Evolutionary conservation across 1,139 yeast genomes (phyloP).

Genomic region (Scheffersomyces segobiensis): DNA sequence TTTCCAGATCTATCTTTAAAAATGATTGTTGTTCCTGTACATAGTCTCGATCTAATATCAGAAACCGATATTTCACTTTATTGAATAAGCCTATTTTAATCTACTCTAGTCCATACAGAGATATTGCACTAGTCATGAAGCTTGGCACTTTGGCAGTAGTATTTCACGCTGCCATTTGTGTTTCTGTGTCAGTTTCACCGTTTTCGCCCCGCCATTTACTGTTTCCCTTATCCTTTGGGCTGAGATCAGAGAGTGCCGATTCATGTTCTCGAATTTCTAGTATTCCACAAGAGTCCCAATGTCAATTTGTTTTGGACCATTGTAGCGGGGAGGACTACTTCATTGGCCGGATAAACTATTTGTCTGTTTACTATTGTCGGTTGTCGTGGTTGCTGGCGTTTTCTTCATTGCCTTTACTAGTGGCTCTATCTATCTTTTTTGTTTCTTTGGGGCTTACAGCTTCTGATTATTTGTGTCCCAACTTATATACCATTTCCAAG

Average conservation of each 20-base stretch:
- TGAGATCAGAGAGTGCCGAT: background rate
- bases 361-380: slow-evolving; percentile 18
- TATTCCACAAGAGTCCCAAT: slow-evolving; percentile 25
- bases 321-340: slow-evolving; percentile 37
- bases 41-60: background rate
- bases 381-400: slow-evolving; percentile 3
- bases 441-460: slow-evolving; percentile 71
- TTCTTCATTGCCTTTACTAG: slow-evolving; percentile 15
- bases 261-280: background rate
- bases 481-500: slow-evolving; percentile 61
- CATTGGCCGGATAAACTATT: slow-evolving; percentile 17
- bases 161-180: background rate
- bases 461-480: slow-evolving; percentile 74
- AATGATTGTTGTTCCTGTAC: background rate
- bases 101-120: background rate
- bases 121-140: background rate
- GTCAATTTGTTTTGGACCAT: slow-evolving; percentile 38
- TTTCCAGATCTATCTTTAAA: no score
- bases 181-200: background rate
- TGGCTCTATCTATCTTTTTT: slow-evolving; percentile 46
- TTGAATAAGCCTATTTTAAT: background rate
- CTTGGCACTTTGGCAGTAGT: background rate
- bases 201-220: background rate
- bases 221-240: background rate
- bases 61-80: background rate